These are phyloP conservation scores for Lasiosphaeria miniovina DNA, from an alignment of 495 filamentous ascomycete genomes.

Conservation along the genomic window DNA sequence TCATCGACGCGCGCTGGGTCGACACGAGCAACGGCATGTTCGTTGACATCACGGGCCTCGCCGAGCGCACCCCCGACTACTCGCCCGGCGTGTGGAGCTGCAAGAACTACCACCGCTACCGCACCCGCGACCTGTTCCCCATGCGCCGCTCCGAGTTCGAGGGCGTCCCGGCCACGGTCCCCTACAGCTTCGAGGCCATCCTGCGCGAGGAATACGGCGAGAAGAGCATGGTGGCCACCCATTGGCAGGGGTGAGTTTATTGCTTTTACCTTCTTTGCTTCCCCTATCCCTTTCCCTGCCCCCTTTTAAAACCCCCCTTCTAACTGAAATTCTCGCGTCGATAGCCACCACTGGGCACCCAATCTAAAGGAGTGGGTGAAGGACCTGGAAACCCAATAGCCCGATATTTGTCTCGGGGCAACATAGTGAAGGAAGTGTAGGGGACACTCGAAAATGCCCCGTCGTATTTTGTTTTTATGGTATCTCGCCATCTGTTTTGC, in stretches of 20 bases:
- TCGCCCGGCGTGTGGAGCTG: slow-evolving; percentile 70
- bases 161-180: slow-evolving; percentile 68
- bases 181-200: slow-evolving; percentile 69
- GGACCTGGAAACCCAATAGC: slow-evolving; percentile 20
- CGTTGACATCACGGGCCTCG: slow-evolving; percentile 83
- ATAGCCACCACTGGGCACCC: slow-evolving; percentile 3
- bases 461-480: no score
- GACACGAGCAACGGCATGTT: slow-evolving; percentile 74
- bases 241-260: slow-evolving; percentile 58
- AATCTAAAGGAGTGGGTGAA: slow-evolving; percentile 3
- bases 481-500: no score
- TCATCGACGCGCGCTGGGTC: slow-evolving; percentile 86
- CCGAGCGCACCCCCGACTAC: slow-evolving; percentile 58
- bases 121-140: slow-evolving; percentile 71
- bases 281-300: neutral
- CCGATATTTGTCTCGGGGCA: no score
- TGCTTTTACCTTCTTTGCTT: slow-evolving; percentile 4
- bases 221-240: slow-evolving; percentile 59
- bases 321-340: neutral
- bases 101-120: slow-evolving; percentile 77
- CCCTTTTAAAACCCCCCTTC: neutral
- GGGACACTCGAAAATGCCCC: no score
- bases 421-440: no score
- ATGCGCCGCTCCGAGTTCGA: slow-evolving; percentile 76
- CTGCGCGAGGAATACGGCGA: slow-evolving; percentile 72